Percentiles rank a stretch among this genome's conserved stretches.
These are phyloP conservation scores for Phytopythium sindhum DNA, from an alignment of 352 stramenopile genomes.

Conservation along the genomic window DNA sequence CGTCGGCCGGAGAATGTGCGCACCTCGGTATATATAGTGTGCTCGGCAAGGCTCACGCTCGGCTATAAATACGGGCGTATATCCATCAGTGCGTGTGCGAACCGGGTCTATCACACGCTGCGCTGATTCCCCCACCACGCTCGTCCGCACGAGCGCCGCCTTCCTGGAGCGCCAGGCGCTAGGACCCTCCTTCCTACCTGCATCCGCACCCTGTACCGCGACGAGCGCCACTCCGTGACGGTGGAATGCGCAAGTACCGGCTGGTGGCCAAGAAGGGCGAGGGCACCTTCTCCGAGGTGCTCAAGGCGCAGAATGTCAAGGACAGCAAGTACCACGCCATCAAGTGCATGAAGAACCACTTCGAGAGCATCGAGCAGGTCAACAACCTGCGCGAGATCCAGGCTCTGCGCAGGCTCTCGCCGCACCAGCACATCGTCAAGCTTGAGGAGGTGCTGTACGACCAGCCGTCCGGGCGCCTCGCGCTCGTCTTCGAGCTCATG, in stretches of 20 bases:
- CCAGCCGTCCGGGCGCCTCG: constrained; percentile 87
- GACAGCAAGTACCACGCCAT: constrained; percentile 95
- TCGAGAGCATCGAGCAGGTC: constrained; percentile 95
- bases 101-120: not conserved
- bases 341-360: constrained; percentile 98
- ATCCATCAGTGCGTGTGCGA: not conserved
- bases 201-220: not conserved
- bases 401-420: constrained; percentile 89
- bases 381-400: constrained; percentile 97
- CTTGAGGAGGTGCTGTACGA: constrained; percentile 96
- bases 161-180: not conserved
- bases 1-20: not conserved
- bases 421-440: constrained; percentile 94
- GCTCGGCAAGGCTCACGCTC: not conserved
- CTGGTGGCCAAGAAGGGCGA: constrained; percentile 95
- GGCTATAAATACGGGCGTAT: constrained; percentile 4
- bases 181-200: not conserved
- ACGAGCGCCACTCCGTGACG: not conserved
- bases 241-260: constrained; percentile 89
- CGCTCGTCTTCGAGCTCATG: constrained; percentile 97
- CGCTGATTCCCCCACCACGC: not conserved
- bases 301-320: constrained; percentile 92
- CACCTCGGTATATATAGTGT: not conserved
- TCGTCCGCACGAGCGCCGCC: not conserved
- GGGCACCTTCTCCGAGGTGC: constrained; percentile 94